Base-by-base conservation (phyloP, 1,284 basidiomycete species). In the Chondrostereum purpureum region DNA sequence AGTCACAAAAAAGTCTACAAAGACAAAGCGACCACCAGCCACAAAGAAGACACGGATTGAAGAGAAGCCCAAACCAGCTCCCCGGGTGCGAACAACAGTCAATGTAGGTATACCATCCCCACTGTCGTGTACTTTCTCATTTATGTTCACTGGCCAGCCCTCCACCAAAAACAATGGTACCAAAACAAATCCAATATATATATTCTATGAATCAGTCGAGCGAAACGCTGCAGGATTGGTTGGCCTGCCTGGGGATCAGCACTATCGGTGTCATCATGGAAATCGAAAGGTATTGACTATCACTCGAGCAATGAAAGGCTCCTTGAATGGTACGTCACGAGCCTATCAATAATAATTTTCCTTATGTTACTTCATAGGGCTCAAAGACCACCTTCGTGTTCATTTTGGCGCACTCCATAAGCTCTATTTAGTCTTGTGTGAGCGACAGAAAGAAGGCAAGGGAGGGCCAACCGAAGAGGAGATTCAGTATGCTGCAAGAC, bases 261-360 rank as follows among this genome's bases (percentile, higher is more conserved):
- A 60, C 41, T 60, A 52, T 37, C 44, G 42, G 21, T 61, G 57
- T 42, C 51, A 44, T 22, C 58, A 60, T 48, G 54, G 58, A 1
- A 44, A 39, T 10, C 27, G 33, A 4, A 58, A 57, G 38, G 33
- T 52, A 16, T 45, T 57, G 2, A 56, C 51, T 1, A 45, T 60
- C 10, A 55, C 48, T 10, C 54, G 53, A 35, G 21, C 39, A 2
- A 58, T 56, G 52, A 55, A 55, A 8, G 36, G 45, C 35, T 55
- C 48, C 37, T 31, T 57, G 0, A 51, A 44, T 39, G 45, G 58
- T 58, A 46, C 11, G 51, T 2, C 3, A 4, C 18, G 4, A 4
- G 16, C 20, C 20, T 19, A 2, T 3, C 3, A 13, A 4, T 14
- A 17, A 3, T n/a, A 14, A 3, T 4, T 39, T 38, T 17, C 8